Evolutionary conservation across 2,329 filamentous ascomycete species (phyloP), one percentile per base, ranked within the genome.

Genomic region (Colletotrichum kahawae): DNA sequence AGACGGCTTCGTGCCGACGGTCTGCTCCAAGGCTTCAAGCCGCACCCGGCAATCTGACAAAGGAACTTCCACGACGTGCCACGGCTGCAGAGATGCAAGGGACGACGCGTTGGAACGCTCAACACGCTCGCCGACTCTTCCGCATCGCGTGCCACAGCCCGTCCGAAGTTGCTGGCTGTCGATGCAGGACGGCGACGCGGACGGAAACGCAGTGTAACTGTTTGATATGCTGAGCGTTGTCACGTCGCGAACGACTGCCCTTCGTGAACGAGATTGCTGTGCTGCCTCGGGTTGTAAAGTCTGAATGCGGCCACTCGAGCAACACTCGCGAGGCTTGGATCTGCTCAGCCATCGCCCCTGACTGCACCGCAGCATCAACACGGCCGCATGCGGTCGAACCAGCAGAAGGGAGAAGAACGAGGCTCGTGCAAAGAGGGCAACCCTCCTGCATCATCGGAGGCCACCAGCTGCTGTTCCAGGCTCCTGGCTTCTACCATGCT

Each of bases 31-130:
- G 14, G 16, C 67, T 51, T 70, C 31, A 29, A 57, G 64, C 64
- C 34, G 63, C 69, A 64, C 63, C 33, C 64, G 69, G 56, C 54
- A 66, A 27, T 60, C 36, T 24, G 60, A 54, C 43, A 71, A 63
- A 67, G 56, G 27, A 54, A 64, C 51, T 62, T 34, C 43, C 31
- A 27, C 56, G 43, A 31, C 38, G 34, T 56, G 48, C 57, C 27
- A 68, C 69, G 34, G 34, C 69, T 66, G 31, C 24, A 36, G 66
- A 66, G 48, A 66, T 73, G 69, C 63, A 75, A 75, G 73, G 69
- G 73, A 29, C 67, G n/a, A 63, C 56, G 64, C 70, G 38, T 63
- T 75, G 73, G 69, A 67, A 75, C 64, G 69, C 70, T 21, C 16
- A 68, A 48, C 57, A 21, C 21, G 24, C 24, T 21, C 34, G 18